Base-by-base conservation (phyloP, 2,329 filamentous ascomycete genomes). In the Stemphylium beticola region DNA sequence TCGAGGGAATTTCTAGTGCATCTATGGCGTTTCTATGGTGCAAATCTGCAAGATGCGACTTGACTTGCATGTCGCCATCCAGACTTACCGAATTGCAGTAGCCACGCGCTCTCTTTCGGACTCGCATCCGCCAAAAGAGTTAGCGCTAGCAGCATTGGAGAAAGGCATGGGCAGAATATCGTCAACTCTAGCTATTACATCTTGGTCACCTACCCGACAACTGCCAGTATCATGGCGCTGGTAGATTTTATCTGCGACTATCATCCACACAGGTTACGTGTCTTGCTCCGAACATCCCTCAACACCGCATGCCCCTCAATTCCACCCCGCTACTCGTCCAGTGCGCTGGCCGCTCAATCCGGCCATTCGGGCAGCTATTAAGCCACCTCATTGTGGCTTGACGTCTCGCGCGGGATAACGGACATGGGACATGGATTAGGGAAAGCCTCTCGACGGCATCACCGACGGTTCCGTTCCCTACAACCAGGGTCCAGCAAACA, bases 331-430 rank as follows among this genome's bases (percentile, higher is more conserved):
- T 26, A 62, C 60, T 64, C 57, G 57, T 40, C 47, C 17, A 48
- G 18, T 11, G 40, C 22, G 14, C 20, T 12, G n/a, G 34, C 41
- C 46, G 59, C 57, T 49, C 55, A 50, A 57, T 60, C 42, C 49
- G 51, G 40, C 33, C 29, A 24, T 8, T 47, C 42, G 34, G 42
- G 29, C 54, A 18, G 11, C 40, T 50, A 47, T 38, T 26, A 49
- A 57, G 55, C 55, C 55, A 24, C 22, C 22, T 51, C 49, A 17
- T 50, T 36, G 55, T 56, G 55, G 53, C 55, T 56, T 50, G 44
- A 29, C 29, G 44, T 47, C 38, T 37, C 44, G 44, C 44, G 49
- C 33, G 49, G 54, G 45, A 57, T 24, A 24, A 5, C 22, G 22
- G 22, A 24, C 22, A 24, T 7, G 22, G 22, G 22, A 2, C 22